Evolutionary conservation across 164 flowering plant species (phyloP), one percentile per base, ranked within the genome.

Genomic region (Magnolia officinalis): DNA sequence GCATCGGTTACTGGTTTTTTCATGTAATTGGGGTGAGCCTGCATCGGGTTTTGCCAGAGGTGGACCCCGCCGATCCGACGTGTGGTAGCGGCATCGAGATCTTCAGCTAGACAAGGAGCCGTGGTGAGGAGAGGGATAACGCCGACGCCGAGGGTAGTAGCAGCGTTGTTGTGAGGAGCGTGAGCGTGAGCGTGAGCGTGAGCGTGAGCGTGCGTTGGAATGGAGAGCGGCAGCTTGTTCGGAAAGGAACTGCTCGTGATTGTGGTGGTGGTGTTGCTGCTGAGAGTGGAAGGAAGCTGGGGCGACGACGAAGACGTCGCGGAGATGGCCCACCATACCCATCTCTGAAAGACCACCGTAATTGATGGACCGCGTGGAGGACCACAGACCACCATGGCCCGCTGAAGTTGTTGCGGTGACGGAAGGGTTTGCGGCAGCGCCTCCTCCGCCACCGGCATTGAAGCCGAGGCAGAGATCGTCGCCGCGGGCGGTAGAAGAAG

Each of bases 391-490:
- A 3, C 45, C 37, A 21, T 21, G 61, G 13, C 61, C 61, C 13
- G 61, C 61, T 11, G 61, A 11, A 55, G 61, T 55, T 55, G 16
- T 16, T 11, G 61, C 61, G 61, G 16, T 55, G 61, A 2, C 18
- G 61, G 16, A 11, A 16, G 61, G 13, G 61, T 16, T 55, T 37
- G 45, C 71, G 31, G 66, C 61, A 14, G 64, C 77, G 4, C 80
- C 80, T 51, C 75, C 72, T 50, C 74, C 29, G 67, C 81, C 78
- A 14, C 77, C 90, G 65, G 90, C 91, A 87, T 89, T 92, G 86
- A 92, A 92, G 59, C 96, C 94, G 73, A 92, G 89, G 67, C 93
- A 89, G 72, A 92, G 95, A 73, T 88, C 94, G 70, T 90, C 91
- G 63, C 82, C 80, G 31, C 85, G 81, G 68, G 94, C 61, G 24